phyloP scores from a whole-genome alignment of 805 yeast genomes.

The Candida nitratophila region DNA sequence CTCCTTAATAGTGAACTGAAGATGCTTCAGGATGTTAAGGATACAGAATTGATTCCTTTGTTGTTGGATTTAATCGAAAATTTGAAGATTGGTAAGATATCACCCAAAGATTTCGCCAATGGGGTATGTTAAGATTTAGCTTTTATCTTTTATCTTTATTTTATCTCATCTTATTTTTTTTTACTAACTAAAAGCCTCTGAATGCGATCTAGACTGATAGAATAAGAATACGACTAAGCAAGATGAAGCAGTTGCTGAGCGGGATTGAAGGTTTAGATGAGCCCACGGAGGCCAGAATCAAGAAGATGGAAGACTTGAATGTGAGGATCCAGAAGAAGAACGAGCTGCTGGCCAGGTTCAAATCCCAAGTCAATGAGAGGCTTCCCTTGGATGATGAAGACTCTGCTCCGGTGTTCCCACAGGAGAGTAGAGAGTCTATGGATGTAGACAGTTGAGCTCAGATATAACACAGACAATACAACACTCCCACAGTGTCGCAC shows the following conservation, averaged over 20 bases:
- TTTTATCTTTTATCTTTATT: background rate
- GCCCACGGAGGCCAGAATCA: constrained; percentile 29
- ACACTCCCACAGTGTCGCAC: too few relatives aligned
- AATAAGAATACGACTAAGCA: constrained; percentile 33
- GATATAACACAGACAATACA: too few relatives aligned
- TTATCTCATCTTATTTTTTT: background rate
- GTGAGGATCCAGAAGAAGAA: constrained; percentile 13
- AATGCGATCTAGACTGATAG: constrained; percentile 29
- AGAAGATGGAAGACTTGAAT: constrained; percentile 21
- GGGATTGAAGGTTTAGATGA: constrained; percentile 39
- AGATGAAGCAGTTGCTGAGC: constrained; percentile 28
- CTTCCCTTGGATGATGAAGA: background rate
- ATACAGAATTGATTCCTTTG: constrained; percentile 32
- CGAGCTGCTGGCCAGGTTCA: background rate
- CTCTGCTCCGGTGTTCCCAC: too few relatives aligned
- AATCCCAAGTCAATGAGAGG: background rate
- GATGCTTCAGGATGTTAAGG: constrained; percentile 24
- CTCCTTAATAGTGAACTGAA: constrained; percentile 13
- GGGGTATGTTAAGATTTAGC: constrained; percentile 17
- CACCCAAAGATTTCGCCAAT: constrained; percentile 37
- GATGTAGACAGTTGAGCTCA: too few relatives aligned
- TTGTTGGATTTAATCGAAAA: constrained; percentile 33
- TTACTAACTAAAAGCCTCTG: background rate
- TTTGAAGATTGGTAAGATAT: constrained; percentile 29
- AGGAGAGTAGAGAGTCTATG: too few relatives aligned